Evolutionary conservation across 352 stramenopile genomes (phyloP), one percentile per base, ranked within the genome.

Genomic region (Globisporangium rhizosaccharum): DNA sequence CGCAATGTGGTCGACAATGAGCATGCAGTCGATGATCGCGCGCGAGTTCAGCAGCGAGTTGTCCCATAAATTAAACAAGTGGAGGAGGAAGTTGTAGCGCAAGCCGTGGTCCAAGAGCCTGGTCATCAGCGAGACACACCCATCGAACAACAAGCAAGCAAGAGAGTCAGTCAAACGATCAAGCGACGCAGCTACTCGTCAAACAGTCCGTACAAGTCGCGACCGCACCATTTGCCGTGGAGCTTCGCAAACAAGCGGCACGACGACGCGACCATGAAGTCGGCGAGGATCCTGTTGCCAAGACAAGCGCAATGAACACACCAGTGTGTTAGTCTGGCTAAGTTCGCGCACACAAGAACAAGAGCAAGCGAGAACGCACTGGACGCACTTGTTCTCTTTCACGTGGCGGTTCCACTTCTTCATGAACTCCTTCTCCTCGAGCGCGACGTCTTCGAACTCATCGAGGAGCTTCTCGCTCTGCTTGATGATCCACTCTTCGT

Each of bases 61-160:
- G 73, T 96, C 86, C 84, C 84, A 96, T 68, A 96, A 80, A 73
- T 96, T 93, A 70, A 94, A 85, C 67, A 94, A 72, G 72, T 96
- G 86, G 53, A 96, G 70, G 61, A 96, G 69, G 53, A 96, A 94
- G 59, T 92, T 92, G 79, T 89, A 76, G 59, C 86, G 82, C 30
- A 96, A 70, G 4, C 82, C 82, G 53, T 87, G 67, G 33, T 90
- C 75, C 42, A 89, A 53, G 33, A 95, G 64, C 85, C 79, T 90
- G 49, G 20, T 9, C 41, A n/a, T 26, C 5, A 41, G 28, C 10
- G 61, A 26, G 37, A 7, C 15, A 30, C 39, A 15, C 11, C 12
- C n/a, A 7, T 51, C 41, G 11, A 17, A 61, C 46, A 51, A 61
- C 23, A 10, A 0, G 53, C 14, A 55, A 20, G 1, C 36, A 39